Percentiles rank a stretch among this genome's conserved stretches.
Conservation (phyloP, 2,329 filamentous ascomycete species). For the Cladosporium cucumerinum region DNA sequence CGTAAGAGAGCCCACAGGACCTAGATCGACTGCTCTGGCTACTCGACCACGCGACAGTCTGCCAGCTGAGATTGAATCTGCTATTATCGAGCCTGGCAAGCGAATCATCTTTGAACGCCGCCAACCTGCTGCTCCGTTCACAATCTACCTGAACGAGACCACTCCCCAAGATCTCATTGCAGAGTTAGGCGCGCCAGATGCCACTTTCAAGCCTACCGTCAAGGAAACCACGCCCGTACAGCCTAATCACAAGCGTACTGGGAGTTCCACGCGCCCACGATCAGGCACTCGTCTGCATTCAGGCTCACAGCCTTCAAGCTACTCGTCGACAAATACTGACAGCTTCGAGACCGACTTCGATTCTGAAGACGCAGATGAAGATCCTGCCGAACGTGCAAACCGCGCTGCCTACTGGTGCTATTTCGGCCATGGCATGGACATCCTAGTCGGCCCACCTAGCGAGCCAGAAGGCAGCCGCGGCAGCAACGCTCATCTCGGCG, state of each 20-base stretch:
- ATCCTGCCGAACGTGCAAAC: conserved; percentile 55
- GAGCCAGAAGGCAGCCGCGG: conserved; percentile 26
- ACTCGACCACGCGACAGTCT: conserved; percentile 72
- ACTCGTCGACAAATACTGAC: conserved; percentile 42
- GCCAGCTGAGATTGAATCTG: conserved; percentile 83
- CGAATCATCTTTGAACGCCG: conserved; percentile 78
- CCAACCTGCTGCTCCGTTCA: conserved; percentile 62
- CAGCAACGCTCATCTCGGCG: neutral
- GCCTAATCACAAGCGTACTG: conserved; percentile 22
- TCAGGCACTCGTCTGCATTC: conserved; percentile 19
- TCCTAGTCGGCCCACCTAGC: conserved; percentile 78
- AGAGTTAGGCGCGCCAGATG: conserved; percentile 88
- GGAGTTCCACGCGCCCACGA: conserved; percentile 27
- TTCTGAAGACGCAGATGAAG: conserved; percentile 51
- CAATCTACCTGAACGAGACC: conserved; percentile 77
- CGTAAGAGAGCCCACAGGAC: conserved; percentile 68
- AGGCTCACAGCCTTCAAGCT: conserved; percentile 36
- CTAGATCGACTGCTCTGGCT: conserved; percentile 67
- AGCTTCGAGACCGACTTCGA: conserved; percentile 46
- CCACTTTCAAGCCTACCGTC: conserved; percentile 62
- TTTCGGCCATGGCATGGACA: conserved; percentile 91
- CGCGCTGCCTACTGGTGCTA: conserved; percentile 87
- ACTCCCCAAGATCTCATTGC: conserved; percentile 88
- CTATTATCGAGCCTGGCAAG: conserved; percentile 68
- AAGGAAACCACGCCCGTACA: conserved; percentile 19